Evolutionary conservation across 2,329 filamentous ascomycete species (phyloP).

Genomic region (Paraconiothyrium brasiliense): DNA sequence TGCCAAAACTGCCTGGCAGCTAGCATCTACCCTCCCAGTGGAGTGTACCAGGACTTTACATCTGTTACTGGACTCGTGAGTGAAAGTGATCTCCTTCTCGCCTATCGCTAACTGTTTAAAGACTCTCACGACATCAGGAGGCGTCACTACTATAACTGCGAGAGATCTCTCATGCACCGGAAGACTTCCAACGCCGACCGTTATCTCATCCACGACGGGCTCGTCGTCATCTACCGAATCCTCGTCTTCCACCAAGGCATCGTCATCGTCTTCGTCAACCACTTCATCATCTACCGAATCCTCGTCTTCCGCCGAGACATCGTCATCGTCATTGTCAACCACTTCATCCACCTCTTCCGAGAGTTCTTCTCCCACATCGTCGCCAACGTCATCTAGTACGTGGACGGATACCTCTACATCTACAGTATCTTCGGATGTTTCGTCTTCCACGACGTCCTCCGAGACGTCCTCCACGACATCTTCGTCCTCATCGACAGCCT

Average conservation of each 20-base stretch:
- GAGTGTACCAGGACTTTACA: neutral
- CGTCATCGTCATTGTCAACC: constrained; percentile 10
- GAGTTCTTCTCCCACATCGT: constrained; percentile 4
- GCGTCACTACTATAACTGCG: neutral
- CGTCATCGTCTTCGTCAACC: constrained; percentile 10
- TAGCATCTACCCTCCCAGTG: neutral
- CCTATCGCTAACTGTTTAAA: neutral
- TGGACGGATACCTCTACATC: constrained; percentile 2
- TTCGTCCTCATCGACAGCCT: neutral
- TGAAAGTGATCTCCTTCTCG: neutral
- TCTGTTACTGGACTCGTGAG: constrained; percentile 1
- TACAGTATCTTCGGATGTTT: neutral
- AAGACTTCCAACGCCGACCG: neutral
- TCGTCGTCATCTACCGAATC: constrained; percentile 3
- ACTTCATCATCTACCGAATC: constrained; percentile 4
- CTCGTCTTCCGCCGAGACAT: constrained; percentile 4
- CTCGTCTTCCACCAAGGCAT: constrained; percentile 3
- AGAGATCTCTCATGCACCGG: neutral
- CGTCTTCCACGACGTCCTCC: constrained; percentile 6
- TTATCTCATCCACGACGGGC: constrained; percentile 1
- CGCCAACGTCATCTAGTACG: neutral
- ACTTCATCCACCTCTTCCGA: constrained; percentile 9
- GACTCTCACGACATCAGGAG: neutral
- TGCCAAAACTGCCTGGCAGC: neutral
- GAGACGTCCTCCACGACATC: constrained; percentile 12